A percentile compares a stretch with the other conserved stretches of the same genome.
These are phyloP conservation scores for Flaveria floridana DNA, from an alignment of 140 eudicot species.

Conservation along the genomic window DNA sequence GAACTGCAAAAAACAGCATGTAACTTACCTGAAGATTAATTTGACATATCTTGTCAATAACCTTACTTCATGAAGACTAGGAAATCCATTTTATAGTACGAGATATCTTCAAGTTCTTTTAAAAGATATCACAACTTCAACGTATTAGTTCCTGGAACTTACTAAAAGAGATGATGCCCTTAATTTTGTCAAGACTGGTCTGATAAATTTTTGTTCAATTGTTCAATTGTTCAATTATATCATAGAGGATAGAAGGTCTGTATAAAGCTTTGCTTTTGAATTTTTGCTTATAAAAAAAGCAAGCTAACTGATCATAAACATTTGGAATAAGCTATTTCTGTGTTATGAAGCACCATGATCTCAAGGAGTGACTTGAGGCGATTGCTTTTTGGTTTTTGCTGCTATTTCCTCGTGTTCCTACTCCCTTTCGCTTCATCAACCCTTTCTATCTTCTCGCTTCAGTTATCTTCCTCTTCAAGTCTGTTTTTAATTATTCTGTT, in stretches of 20 bases:
- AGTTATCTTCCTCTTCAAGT: constrained; percentile 22
- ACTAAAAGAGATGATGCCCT: not conserved
- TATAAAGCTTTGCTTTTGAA: no score
- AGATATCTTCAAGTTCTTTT: not conserved
- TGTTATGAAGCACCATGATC: not conserved
- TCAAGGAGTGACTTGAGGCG: not conserved
- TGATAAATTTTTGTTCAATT: no score
- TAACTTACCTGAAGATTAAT: not conserved
- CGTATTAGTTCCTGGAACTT: constrained; percentile 17
- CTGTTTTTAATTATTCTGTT: not conserved
- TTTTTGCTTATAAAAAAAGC: no score
- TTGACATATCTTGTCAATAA: not conserved
- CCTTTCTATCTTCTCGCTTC: constrained; percentile 13
- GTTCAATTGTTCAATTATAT: no score
- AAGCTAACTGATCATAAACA: no score
- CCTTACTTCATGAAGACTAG: constrained; percentile 18
- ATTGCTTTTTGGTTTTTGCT: not conserved
- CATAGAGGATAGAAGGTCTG: no score
- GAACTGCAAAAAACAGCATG: constrained; percentile 60
- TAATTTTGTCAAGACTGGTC: no score
- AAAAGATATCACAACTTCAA: constrained; percentile 1
- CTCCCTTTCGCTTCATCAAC: constrained; percentile 25
- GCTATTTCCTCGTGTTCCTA: constrained; percentile 8
- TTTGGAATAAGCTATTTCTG: no score
- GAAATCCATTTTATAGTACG: constrained; percentile 7